Evolutionary conservation across 371 early-diverging fungal species (phyloP), one percentile per base, ranked within the genome.

Genomic region (Funneliformis caledonium): DNA sequence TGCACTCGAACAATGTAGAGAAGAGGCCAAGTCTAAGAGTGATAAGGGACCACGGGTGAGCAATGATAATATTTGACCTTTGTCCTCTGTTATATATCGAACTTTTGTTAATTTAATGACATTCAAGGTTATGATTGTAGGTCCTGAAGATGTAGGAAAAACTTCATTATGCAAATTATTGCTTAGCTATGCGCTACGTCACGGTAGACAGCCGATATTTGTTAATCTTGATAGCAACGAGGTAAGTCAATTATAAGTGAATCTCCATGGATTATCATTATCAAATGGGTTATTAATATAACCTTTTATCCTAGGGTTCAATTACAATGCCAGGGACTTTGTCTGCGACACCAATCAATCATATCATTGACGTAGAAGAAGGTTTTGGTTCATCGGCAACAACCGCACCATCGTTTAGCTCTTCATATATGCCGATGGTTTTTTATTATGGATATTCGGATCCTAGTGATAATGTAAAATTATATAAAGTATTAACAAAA

Each of bases 91-190:
- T 59, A 77, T 45, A 22, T 52, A 22, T 42, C 5, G 42, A n/a
- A 4, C 45, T n/a, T 37, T 37, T 79, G n/a, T 65, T 42, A 26
- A 19, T 45, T n/a, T 42, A 14, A 72, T 47, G n/a, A 43, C 45
- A 22, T 37, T 47, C 16, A 62, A 92, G 87, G 92, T 97, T 0
- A 81, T 98, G 85, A 89, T 98, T 19, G 88, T 98, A 2, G 99
- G 99, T 0, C 96, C 97, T 1, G 88, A 93, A 48, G 97, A 98
- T 83, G 91, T 93, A 11, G 98, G 99, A 16, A 98, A 98, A 83
- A 95, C 97, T 0, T 91, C 96, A 0, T 83, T 97, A 42, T 89
- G 91, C 64, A 94, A 94, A 72, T 92, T 94, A 7, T 86, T 98
- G 14, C 85, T 94, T 37, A 96, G 94, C 84, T 98, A 97, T 80